Percentiles rank a stretch among this genome's conserved stretches.
phyloP scores from a whole-genome alignment of 2,329 filamentous ascomycete species.

The Stagonosporopsis cucurbitacearum region DNA sequence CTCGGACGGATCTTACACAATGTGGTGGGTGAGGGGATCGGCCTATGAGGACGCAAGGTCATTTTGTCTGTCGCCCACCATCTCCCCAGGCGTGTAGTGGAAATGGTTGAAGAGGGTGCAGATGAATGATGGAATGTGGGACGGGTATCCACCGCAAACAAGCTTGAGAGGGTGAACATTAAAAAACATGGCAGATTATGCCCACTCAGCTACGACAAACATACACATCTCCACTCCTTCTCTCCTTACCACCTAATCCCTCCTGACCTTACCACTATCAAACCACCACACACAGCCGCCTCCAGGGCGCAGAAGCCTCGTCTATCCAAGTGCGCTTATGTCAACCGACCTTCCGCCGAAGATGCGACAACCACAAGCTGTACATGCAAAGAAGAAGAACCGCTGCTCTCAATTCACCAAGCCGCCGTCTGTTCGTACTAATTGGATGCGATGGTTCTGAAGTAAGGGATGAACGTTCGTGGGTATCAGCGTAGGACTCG shows the following conservation, averaged over 20 bases:
- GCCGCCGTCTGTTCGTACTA: conserved; percentile 46
- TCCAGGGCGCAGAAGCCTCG: conserved; percentile 33
- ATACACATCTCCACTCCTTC: conserved; percentile 23
- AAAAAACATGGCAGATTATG: conserved; percentile 26
- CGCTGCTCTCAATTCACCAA: conserved; percentile 43
- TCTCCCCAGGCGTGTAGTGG: neutral
- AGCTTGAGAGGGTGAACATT: conserved; percentile 18
- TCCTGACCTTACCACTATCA: conserved; percentile 34
- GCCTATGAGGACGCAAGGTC: neutral
- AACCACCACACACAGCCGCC: conserved; percentile 42
- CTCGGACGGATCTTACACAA: neutral
- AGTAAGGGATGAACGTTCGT: conserved; percentile 50
- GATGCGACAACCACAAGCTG: conserved; percentile 12
- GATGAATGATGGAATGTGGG: conserved; percentile 23
- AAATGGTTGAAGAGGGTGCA: neutral
- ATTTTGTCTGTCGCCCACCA: neutral
- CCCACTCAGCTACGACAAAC: conserved; percentile 41
- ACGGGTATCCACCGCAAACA: conserved; percentile 27
- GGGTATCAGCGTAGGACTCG: conserved; percentile 55
- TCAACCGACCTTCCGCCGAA: conserved; percentile 13
- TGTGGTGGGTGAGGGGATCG: neutral
- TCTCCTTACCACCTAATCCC: conserved; percentile 19
- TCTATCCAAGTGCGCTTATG: conserved; percentile 36
- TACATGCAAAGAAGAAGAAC: conserved; percentile 26
- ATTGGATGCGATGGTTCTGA: conserved; percentile 48